These are phyloP conservation scores for Aspergillus sp. DNA, from an alignment of 2,329 filamentous ascomycete genomes.

Conservation along the genomic window DNA sequence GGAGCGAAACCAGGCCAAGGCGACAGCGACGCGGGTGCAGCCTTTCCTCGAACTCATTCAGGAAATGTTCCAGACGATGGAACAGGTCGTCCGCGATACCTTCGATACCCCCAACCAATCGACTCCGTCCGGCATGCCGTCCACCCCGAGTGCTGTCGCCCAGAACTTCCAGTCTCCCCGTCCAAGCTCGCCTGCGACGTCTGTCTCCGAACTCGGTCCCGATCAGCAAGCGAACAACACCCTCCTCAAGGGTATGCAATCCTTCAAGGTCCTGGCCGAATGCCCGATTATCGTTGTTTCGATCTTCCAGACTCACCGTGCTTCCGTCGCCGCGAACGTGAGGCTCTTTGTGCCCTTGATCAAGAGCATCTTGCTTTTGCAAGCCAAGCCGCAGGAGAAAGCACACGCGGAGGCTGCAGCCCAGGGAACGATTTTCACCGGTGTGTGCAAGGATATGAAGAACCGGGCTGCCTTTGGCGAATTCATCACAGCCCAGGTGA, in stretches of 20 bases:
- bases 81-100: conserved; percentile 89
- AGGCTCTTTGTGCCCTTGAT: conserved; percentile 91
- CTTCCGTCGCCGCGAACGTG: conserved; percentile 77
- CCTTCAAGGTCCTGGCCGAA: conserved; percentile 96
- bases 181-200: conserved; percentile 83
- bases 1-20: conserved; percentile 86
- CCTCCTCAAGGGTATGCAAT: conserved; percentile 91
- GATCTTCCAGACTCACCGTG: conserved; percentile 90
- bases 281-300: conserved; percentile 99
- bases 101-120: conserved; percentile 73
- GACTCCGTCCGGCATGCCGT: conserved; percentile 50
- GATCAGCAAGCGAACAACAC: conserved; percentile 82
- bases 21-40: conserved; percentile 78
- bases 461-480: conserved; percentile 94
- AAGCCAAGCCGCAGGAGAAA: conserved; percentile 89
- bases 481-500: conserved; percentile 96
- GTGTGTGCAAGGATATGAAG: conserved; percentile 89
- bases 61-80: conserved; percentile 94
- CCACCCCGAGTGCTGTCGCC: conserved; percentile 51
- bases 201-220: conserved; percentile 73
- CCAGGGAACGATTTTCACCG: conserved; percentile 80
- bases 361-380: conserved; percentile 81
- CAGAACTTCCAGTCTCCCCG: conserved; percentile 82
- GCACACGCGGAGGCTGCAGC: conserved; percentile 82
- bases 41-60: conserved; percentile 88